phyloP scores from a whole-genome alignment of 257 asterid species.

The Nicotiana attenuata region DNA sequence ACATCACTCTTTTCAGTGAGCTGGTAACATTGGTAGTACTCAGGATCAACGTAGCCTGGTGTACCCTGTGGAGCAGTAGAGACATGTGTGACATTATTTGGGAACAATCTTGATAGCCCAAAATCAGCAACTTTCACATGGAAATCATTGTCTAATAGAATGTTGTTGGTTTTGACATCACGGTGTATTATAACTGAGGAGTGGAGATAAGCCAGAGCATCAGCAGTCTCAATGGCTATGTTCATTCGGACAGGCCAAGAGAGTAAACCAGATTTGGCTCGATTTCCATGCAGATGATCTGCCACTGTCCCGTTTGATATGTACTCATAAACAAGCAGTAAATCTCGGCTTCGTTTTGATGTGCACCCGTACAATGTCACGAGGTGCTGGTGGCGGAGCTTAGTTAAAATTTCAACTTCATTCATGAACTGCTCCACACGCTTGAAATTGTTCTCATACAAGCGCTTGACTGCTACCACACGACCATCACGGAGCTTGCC shows the following conservation, averaged over 20 bases:
- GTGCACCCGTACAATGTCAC: slow-evolving; percentile 80
- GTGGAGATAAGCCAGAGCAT: slow-evolving; percentile 71
- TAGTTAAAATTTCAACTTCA: slow-evolving; percentile 71
- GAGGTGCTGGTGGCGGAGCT: slow-evolving; percentile 59
- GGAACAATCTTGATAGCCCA: slow-evolving; percentile 76
- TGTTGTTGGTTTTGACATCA: slow-evolving; percentile 83
- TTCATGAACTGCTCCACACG: slow-evolving; percentile 89
- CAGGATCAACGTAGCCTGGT: slow-evolving; percentile 94
- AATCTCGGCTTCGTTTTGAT: slow-evolving; percentile 65
- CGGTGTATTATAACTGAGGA: slow-evolving; percentile 68
- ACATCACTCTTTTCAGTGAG: slow-evolving; percentile 91
- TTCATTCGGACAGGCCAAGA: slow-evolving; percentile 78
- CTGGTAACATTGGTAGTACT: slow-evolving; percentile 82
- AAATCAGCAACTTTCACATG: slow-evolving; percentile 94
- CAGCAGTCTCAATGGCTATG: slow-evolving; percentile 81
- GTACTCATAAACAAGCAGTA: slow-evolving; percentile 75
- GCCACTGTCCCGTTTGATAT: slow-evolving; percentile 86
- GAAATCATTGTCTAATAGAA: slow-evolving; percentile 77
- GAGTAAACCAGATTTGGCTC: slow-evolving; percentile 64
- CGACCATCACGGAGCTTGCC: slow-evolving; percentile 76
- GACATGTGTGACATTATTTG: slow-evolving; percentile 69
- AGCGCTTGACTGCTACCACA: slow-evolving; percentile 72
- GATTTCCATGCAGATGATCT: slow-evolving; percentile 81
- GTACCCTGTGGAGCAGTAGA: slow-evolving; percentile 98
- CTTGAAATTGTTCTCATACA: slow-evolving; percentile 78